These are phyloP conservation scores for Rhynchosporium agropyri DNA, from an alignment of 2,329 filamentous ascomycete species.

Conservation along the genomic window DNA sequence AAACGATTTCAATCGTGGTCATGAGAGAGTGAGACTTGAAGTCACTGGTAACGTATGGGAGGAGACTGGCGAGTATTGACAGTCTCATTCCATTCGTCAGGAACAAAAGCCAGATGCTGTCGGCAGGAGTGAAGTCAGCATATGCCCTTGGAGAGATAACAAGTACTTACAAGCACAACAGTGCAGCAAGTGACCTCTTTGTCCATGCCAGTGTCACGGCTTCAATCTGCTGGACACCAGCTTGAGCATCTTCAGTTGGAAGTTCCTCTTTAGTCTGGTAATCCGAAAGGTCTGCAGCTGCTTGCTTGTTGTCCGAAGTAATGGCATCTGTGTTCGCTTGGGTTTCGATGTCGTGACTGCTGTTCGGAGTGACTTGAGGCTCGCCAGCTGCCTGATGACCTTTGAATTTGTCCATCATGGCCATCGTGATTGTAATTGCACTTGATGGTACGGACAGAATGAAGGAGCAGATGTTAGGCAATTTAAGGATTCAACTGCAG, in stretches of 20 bases:
- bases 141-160: background rate
- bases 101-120: slow-evolving; percentile 50
- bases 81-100: slow-evolving; percentile 47
- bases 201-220: slow-evolving; percentile 56
- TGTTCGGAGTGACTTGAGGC: background rate
- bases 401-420: slow-evolving; percentile 5
- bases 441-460: background rate
- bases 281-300: background rate
- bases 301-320: background rate
- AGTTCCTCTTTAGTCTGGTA: slow-evolving; percentile 23
- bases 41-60: slow-evolving; percentile 33
- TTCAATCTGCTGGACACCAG: slow-evolving; percentile 53
- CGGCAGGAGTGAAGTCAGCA: slow-evolving; percentile 10
- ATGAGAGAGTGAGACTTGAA: slow-evolving; percentile 34
- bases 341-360: slow-evolving; percentile 6
- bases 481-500: background rate
- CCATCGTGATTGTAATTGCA: background rate
- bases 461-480: background rate
- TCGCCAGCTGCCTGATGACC: background rate
- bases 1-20: slow-evolving; percentile 56
- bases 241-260: slow-evolving; percentile 34
- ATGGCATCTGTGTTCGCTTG: background rate
- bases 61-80: slow-evolving; percentile 38
- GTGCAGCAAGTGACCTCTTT: slow-evolving; percentile 48
- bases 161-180: slow-evolving; percentile 50